Conservation (phyloP, 2,329 filamentous ascomycete species). For the Pseudocercospora pini-densiflorae region DNA sequence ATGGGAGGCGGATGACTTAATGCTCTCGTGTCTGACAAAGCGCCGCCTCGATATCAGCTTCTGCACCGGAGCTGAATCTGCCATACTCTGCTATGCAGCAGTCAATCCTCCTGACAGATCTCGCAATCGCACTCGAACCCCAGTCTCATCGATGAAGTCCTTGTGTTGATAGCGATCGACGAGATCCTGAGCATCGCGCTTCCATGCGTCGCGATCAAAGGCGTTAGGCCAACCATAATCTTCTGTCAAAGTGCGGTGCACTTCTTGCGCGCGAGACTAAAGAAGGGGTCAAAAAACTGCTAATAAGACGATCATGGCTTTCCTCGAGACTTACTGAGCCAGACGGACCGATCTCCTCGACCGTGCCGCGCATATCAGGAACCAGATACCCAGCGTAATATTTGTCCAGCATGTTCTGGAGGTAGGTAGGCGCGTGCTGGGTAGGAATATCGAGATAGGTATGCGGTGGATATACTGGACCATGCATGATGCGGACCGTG, state of each 20-base stretch:
- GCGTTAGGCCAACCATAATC: constrained; percentile 3
- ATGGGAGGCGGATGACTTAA: too few relatives aligned
- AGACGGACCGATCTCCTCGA: not conserved
- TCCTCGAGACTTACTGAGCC: not conserved
- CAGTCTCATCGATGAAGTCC: too few relatives aligned
- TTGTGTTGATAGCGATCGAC: not conserved
- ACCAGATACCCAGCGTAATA: not conserved
- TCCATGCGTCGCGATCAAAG: not conserved
- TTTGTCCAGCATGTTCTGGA: not conserved
- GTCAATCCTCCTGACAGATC: too few relatives aligned
- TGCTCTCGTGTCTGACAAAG: too few relatives aligned
- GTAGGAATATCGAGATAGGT: not conserved
- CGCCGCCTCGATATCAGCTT: too few relatives aligned
- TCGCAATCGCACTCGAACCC: too few relatives aligned
- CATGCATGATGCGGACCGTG: not conserved
- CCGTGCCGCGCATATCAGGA: not conserved
- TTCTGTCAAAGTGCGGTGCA: not conserved
- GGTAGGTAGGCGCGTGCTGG: not conserved
- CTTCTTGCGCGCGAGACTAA: too few relatives aligned
- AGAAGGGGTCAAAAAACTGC: too few relatives aligned
- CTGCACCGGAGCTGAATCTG: too few relatives aligned
- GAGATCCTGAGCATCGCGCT: not conserved
- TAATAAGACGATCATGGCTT: too few relatives aligned
- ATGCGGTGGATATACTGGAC: not conserved
- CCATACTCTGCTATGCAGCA: too few relatives aligned